Conservation (phyloP, 2,329 filamentous ascomycete species). For the Clonostachys rhizophaga region DNA sequence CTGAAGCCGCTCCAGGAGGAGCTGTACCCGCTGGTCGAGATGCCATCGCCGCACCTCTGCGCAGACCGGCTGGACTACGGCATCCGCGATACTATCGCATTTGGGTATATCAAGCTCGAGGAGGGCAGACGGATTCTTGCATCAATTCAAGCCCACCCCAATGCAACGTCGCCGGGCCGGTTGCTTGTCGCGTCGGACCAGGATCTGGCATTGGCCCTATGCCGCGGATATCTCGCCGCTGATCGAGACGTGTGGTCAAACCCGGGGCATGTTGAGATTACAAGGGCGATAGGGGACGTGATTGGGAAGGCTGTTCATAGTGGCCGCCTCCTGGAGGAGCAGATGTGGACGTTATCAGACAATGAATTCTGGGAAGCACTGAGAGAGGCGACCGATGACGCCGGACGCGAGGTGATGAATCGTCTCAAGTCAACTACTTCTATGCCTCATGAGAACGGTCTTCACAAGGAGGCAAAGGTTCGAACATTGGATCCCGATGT, state of each 20-base stretch:
- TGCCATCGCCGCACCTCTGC: constrained; percentile 27
- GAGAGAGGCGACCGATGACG: constrained; percentile 9
- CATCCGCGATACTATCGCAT: constrained; percentile 24
- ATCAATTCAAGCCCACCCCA: constrained; percentile 19
- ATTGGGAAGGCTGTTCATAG: constrained; percentile 17
- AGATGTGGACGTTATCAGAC: constrained; percentile 26
- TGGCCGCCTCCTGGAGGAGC: constrained; percentile 16
- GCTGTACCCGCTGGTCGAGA: constrained; percentile 28
- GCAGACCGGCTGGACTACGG: constrained; percentile 32
- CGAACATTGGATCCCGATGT: background rate
- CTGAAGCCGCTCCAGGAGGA: constrained; percentile 25
- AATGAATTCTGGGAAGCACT: constrained; percentile 24
- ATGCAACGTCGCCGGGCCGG: constrained; percentile 11
- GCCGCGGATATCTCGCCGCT: constrained; percentile 21
- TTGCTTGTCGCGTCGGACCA: constrained; percentile 22
- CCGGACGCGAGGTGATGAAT: background rate
- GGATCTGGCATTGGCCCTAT: constrained; percentile 18
- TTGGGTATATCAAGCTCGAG: constrained; percentile 18
- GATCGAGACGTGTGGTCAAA: constrained; percentile 30
- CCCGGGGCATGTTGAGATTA: constrained; percentile 25
- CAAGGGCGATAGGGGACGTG: constrained; percentile 20
- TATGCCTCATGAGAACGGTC: background rate
- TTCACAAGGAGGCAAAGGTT: background rate
- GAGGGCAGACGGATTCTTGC: constrained; percentile 17
- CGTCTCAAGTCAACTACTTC: background rate